Conservation (phyloP, 768 basidiomycete species). For the Calocybe cyanea region DNA sequence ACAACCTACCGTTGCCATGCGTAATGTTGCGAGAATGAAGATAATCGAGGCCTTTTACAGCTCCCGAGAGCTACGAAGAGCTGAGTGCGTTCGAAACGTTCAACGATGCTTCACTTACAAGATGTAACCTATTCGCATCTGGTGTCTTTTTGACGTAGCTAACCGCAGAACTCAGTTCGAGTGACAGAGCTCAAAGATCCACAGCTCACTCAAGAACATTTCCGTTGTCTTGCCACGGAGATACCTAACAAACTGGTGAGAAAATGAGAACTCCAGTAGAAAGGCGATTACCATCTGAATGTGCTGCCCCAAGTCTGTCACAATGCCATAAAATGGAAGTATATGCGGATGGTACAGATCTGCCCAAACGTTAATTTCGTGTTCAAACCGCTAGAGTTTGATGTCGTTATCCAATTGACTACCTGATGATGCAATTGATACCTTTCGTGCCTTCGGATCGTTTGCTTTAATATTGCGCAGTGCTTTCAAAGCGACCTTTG, state of each 20-base stretch:
- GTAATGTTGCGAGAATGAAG: slow-evolving; percentile 49
- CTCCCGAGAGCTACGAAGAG: slow-evolving; percentile 41
- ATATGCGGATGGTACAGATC: slow-evolving; percentile 48
- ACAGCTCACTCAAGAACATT: slow-evolving; percentile 46
- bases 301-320: slow-evolving; percentile 46
- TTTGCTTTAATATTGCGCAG: slow-evolving; percentile 42
- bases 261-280: neutral
- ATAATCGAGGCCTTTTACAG: slow-evolving; percentile 55
- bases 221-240: slow-evolving; percentile 60
- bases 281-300: slow-evolving; percentile 41
- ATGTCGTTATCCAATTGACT: neutral
- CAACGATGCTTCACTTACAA: slow-evolving; percentile 37
- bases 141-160: slow-evolving; percentile 40
- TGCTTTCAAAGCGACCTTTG: slow-evolving; percentile 56
- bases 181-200: neutral
- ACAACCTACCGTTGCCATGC: slow-evolving; percentile 55
- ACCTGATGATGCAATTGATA: slow-evolving; percentile 20
- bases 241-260: slow-evolving; percentile 36
- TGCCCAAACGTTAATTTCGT: slow-evolving; percentile 54
- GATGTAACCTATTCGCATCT: slow-evolving; percentile 33
- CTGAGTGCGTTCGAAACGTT: neutral
- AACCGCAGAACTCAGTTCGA: neutral
- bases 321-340: slow-evolving; percentile 53
- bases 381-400: slow-evolving; percentile 45
- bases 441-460: slow-evolving; percentile 39